Evolutionary conservation across 1,284 basidiomycete species (phyloP).

Genomic region (Trametes versicolor): DNA sequence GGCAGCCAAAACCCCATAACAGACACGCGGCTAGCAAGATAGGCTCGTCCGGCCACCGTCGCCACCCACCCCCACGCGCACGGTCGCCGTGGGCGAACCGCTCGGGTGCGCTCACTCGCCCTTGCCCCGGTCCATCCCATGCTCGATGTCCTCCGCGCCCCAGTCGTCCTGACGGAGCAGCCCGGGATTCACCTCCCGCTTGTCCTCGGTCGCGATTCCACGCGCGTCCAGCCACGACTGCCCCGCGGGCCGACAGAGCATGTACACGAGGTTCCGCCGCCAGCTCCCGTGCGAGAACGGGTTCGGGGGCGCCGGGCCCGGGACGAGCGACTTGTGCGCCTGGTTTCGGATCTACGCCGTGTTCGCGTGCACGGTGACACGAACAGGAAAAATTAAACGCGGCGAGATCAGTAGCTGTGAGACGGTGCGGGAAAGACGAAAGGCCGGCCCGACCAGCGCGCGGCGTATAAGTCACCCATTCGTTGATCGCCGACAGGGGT

Average conservation of each 20-base stretch:
- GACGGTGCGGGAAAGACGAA: not conserved
- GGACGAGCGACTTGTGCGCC: constrained; percentile 74
- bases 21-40: constrained; percentile 2
- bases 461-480: constrained; percentile 17
- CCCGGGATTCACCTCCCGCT: constrained; percentile 72
- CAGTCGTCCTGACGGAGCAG: constrained; percentile 41
- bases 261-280: constrained; percentile 71
- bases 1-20: constrained; percentile 11
- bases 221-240: constrained; percentile 73
- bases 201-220: constrained; percentile 70
- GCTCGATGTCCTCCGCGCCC: constrained; percentile 37
- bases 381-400: constrained; percentile 13
- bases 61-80: not conserved
- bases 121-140: constrained; percentile 35
- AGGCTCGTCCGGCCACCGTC: constrained; percentile 3
- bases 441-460: constrained; percentile 22
- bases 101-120: constrained; percentile 28
- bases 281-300: constrained; percentile 82
- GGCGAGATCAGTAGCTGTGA: not conserved
- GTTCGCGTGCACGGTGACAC: constrained; percentile 7
- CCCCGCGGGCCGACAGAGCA: constrained; percentile 77
- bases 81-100: not conserved
- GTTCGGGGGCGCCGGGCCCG: constrained; percentile 73
- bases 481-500: constrained; percentile 29
- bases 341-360: constrained; percentile 73